A percentile compares a stretch with the other conserved stretches of the same genome.
These are phyloP conservation scores for Umbelopsis isabellina DNA, from an alignment of 192 early-diverging fungal genomes.

Conservation along the genomic window DNA sequence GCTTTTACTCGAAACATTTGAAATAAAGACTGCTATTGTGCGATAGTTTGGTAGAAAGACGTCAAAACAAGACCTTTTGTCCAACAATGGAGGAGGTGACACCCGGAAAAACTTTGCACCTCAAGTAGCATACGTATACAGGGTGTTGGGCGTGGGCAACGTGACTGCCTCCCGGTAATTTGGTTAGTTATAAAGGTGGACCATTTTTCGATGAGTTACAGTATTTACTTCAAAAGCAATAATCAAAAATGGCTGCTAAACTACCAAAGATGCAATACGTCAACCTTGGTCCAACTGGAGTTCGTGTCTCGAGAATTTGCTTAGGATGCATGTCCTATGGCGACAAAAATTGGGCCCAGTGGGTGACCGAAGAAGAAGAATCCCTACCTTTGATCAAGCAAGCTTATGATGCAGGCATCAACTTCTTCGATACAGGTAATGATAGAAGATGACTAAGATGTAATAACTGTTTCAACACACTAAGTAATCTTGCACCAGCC, in stretches of 20 bases:
- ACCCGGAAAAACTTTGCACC: too few species aligned
- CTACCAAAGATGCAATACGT: conserved; percentile 22
- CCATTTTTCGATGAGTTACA: background rate
- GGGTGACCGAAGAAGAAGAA: conserved; percentile 51
- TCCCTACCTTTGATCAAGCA: conserved; percentile 47
- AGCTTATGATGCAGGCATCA: conserved; percentile 73
- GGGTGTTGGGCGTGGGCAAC: too few species aligned
- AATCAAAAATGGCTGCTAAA: background rate
- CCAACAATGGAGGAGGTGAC: too few species aligned
- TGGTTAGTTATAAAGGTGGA: too few species aligned
- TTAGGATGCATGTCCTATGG: conserved; percentile 58
- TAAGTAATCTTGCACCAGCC: conserved; percentile 23
- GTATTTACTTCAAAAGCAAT: background rate
- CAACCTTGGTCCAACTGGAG: background rate
- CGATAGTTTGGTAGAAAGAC: too few species aligned
- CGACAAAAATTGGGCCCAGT: conserved; percentile 40
- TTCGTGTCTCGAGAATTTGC: conserved; percentile 44
- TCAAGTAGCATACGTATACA: too few species aligned
- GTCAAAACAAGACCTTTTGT: too few species aligned
- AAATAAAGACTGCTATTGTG: too few species aligned
- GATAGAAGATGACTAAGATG: background rate
- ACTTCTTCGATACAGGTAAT: conserved; percentile 70
- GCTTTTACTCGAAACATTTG: too few species aligned
- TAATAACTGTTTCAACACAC: background rate
- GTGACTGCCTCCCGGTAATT: too few species aligned